Evolutionary conservation across 2,329 filamentous ascomycete species (phyloP), one percentile per base, ranked within the genome.

Genomic region (Xylaria sp.): DNA sequence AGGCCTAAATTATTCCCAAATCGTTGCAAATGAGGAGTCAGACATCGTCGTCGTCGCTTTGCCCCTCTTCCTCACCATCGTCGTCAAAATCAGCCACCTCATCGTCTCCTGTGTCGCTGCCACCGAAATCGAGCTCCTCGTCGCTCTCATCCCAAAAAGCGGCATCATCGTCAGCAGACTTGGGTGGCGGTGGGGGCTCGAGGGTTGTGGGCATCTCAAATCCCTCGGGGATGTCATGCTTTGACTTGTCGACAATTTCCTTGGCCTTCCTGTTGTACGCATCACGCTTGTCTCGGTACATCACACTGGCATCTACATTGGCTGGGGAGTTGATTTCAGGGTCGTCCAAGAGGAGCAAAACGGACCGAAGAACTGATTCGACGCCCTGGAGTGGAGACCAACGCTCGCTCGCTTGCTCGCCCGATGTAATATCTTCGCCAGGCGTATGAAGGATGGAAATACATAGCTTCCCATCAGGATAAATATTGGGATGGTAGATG

Each of bases 391-490:
- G 90, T 0, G 96, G 94, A 5, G 93, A 94, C 95, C 95, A 99
- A 66, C 95, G 92, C 82, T 98, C 96, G 67, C 91, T 92, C 6
- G 96, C 95, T 47, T 88, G 82, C 81, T 98, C 95, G 69, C 96
- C 96, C 0, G 94, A 97, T 85, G 94, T 95, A 74, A 92, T 89
- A 78, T 98, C 95, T 69, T 98, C 93, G 73, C 96, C 96, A 0
- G 96, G 94, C 21, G 89, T 88, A 81, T 99, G 95, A 12, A 99
- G 89, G 76, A 99, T 99, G 54, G 94, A 98, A 79, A 99, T 98
- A 84, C 96, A 98, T 53, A 98, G 87, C 73, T 91, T 91, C 75
- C 95, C 95, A 79, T 98, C 93, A 5, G 89, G 83, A 82, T 98
- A 98, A 77, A 99, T 91, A 80, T 99, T 99, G 2, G 95, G 95